These are phyloP conservation scores for Ophiocordyceps robertsii DNA, from an alignment of 2,329 filamentous ascomycete genomes.

Conservation along the genomic window DNA sequence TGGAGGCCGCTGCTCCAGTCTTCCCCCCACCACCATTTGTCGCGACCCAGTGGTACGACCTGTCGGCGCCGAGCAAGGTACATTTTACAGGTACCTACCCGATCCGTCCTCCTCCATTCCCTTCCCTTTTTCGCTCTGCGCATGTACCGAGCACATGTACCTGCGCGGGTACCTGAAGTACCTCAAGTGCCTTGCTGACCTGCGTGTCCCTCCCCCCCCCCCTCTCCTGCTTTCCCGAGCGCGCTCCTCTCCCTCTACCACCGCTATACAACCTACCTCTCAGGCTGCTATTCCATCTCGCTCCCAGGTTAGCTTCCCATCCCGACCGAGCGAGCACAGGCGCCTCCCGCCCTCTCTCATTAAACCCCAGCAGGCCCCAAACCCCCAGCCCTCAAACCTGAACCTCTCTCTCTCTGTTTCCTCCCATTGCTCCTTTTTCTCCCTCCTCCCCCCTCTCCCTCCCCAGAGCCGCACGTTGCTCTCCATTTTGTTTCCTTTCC, in stretches of 20 bases:
- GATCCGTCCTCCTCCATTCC: conserved; percentile 1
- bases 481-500: conserved; percentile 1
- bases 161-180: too few species aligned
- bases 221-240: not conserved
- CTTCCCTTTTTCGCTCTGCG: conserved; percentile 13
- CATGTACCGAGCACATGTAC: too few species aligned
- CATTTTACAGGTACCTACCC: not conserved
- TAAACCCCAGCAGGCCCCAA: conserved; percentile 12
- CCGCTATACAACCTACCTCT: not conserved
- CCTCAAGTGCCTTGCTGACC: too few species aligned
- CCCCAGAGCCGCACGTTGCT: not conserved
- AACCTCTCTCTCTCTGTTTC: conserved; percentile 14
- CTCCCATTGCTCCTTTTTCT: conserved; percentile 1
- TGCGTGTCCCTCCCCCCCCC: not conserved
- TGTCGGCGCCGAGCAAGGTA: not conserved
- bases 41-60: not conserved
- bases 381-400: conserved; percentile 13
- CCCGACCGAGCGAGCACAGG: not conserved
- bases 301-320: not conserved
- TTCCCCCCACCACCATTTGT: not conserved
- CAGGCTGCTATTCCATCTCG: not conserved
- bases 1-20: not conserved
- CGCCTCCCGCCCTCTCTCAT: conserved; percentile 11
- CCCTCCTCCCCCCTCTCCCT: conserved; percentile 8
- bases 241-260: conserved; percentile 3